Percentiles rank a stretch among this genome's conserved stretches.
Conservation (phyloP, 2,329 filamentous ascomycete species). For the Nigrospora sphaerica region DNA sequence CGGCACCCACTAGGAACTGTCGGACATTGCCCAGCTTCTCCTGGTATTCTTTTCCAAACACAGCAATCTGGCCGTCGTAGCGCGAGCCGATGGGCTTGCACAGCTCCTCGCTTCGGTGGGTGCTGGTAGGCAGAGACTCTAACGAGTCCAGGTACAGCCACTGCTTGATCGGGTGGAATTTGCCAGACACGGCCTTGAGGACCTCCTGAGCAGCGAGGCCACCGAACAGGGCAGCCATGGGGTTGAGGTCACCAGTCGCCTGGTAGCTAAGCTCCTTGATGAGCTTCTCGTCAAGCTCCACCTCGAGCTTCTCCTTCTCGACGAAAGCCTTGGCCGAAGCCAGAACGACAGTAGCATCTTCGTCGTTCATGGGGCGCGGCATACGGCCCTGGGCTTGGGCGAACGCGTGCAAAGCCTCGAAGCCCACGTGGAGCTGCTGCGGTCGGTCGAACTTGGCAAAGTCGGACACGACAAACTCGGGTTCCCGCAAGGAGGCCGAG, state of each 20-base stretch:
- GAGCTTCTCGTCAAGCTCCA: conserved; percentile 87
- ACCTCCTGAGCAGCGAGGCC: conserved; percentile 91
- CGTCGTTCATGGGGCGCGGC: conserved; percentile 76
- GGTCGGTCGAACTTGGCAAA: conserved; percentile 98
- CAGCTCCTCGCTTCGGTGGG: conserved; percentile 71
- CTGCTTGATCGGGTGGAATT: conserved; percentile 92
- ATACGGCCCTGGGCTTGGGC: conserved; percentile 66
- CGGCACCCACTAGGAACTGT: conserved; percentile 91
- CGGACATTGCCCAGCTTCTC: conserved; percentile 86
- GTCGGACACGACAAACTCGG: conserved; percentile 86
- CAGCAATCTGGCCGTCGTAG: conserved; percentile 95
- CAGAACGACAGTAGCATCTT: conserved; percentile 73
- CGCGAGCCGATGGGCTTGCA: conserved; percentile 81
- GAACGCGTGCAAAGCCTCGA: conserved; percentile 89
- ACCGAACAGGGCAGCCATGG: conserved; percentile 93
- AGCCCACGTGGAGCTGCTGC: conserved; percentile 81
- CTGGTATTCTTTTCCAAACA: conserved; percentile 90
- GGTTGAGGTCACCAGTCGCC: conserved; percentile 80
- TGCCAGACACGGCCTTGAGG: conserved; percentile 93
- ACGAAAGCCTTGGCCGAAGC: conserved; percentile 70
- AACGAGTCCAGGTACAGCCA: conserved; percentile 97
- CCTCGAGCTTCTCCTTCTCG: conserved; percentile 65
- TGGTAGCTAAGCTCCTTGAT: conserved; percentile 92
- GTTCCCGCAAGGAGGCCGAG: conserved; percentile 70
- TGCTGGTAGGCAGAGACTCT: conserved; percentile 80